Percentiles rank a stretch among this genome's conserved stretches.
Conservation (phyloP, 805 yeast species). For the Blastobotrys mokoenaii region DNA sequence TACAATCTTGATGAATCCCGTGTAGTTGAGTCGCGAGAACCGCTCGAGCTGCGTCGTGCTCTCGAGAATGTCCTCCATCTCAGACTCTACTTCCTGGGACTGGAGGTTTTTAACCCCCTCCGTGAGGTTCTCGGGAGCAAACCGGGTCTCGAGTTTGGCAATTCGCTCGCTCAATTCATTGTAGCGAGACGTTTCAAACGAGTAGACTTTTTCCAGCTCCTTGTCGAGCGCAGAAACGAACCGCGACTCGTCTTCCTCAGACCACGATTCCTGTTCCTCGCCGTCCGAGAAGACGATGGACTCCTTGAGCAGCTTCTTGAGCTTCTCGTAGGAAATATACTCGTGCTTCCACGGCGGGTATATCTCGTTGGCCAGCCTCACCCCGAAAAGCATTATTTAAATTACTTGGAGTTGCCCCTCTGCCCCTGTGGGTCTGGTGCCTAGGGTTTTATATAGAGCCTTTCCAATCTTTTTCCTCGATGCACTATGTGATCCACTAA, state of each 20-base stretch:
- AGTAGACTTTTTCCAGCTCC: slow-evolving; percentile 88
- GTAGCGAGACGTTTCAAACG: slow-evolving; percentile 69
- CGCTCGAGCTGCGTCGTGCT: slow-evolving; percentile 80
- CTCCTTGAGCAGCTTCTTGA: slow-evolving; percentile 75
- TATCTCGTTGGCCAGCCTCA: slow-evolving; percentile 68
- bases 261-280: slow-evolving; percentile 51
- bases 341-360: slow-evolving; percentile 89
- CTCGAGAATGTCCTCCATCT: slow-evolving; percentile 64
- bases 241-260: slow-evolving; percentile 70
- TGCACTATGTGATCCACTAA: too few species aligned
- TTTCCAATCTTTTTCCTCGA: too few species aligned
- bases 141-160: slow-evolving; percentile 51
- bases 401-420: too few species aligned
- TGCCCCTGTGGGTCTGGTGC: too few species aligned
- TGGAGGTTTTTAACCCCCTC: slow-evolving; percentile 20
- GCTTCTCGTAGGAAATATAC: slow-evolving; percentile 82
- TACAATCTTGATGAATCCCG: slow-evolving; percentile 90
- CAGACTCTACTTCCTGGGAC: slow-evolving; percentile 52
- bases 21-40: slow-evolving; percentile 84
- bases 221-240: slow-evolving; percentile 69
- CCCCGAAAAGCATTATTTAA: slow-evolving; percentile 70
- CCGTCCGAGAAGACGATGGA: slow-evolving; percentile 17
- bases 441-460: too few species aligned
- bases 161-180: slow-evolving; percentile 58
- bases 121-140: slow-evolving; percentile 29